Evolutionary conservation across 306 rosid species (phyloP).

Genomic region (Prunus armeniaca): DNA sequence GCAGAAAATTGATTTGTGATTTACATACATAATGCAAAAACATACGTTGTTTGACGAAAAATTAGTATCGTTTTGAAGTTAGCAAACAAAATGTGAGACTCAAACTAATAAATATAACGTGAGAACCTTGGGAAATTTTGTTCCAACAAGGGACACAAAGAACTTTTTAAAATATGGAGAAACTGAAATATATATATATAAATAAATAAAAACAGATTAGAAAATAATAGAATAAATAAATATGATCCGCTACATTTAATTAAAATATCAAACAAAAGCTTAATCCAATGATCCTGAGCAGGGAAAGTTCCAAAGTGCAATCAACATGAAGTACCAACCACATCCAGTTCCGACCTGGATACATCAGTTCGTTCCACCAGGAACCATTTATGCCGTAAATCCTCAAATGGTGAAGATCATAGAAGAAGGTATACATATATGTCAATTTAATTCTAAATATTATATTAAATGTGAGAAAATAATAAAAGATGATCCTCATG

Average conservation of each 20-base stretch:
- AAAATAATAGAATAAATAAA: background rate
- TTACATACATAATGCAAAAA: no score
- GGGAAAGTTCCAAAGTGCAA: background rate
- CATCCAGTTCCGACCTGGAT: constrained; percentile 25
- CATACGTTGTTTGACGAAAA: no score
- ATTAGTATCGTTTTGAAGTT: no score
- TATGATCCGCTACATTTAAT: background rate
- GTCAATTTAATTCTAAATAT: constrained; percentile 12
- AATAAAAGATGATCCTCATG: background rate
- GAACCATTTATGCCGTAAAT: constrained; percentile 31
- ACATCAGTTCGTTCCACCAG: constrained; percentile 12
- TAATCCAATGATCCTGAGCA: background rate
- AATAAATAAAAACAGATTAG: background rate
- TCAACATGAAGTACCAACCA: constrained; percentile 5
- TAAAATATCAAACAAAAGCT: background rate
- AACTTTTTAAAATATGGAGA: background rate
- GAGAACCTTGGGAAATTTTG: no score
- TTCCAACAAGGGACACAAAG: no score
- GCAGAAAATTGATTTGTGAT: background rate
- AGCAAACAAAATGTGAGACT: no score
- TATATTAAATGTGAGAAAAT: background rate
- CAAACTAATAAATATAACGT: no score
- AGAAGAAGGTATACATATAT: constrained; percentile 20
- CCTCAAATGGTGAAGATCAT: constrained; percentile 23
- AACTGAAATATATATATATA: background rate